Base-by-base conservation (phyloP, 805 yeast genomes). In the Kockiozyma suomiensis region DNA sequence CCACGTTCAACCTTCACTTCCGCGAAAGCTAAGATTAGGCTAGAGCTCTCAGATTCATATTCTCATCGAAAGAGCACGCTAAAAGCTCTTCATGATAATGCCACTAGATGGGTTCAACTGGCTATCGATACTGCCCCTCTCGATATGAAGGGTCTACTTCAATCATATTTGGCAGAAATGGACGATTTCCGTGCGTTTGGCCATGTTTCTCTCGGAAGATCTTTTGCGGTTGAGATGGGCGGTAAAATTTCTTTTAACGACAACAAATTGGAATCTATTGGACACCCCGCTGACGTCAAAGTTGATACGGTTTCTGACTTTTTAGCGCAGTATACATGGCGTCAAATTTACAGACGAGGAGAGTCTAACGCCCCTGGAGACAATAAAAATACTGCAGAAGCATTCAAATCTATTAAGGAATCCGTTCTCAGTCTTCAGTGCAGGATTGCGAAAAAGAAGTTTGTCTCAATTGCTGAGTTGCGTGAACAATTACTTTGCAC, bases 201-300 rank as follows among this genome's bases (percentile, higher is more conserved):
- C 72, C 67, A 76, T 68, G 81, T 88, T 43, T 86, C 88, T 58
- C 85, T 81, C 69, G 98, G 98, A 56, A 86, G 91, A 50, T 86
- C 96, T 0, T 89, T 93, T 78, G 98, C 99, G 0, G 76, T 92
- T 59, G 94, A 89, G 66, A 82, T 90, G 85, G 96, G 96, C 1
- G 90, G 94, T 3, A 72, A 82, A 3, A 81, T 90, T 12, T 75
- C 85, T n/a, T 79, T 85, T 19, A 79, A 79, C 30, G 96, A 90
- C 68, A 76, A 85, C 46, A 94, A 88, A 68, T 72, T 86, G 30
- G 79, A 83, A 1, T 80, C 81, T 45, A 76, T 85, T 42, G 61
- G 64, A 52, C 65, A 68, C 12, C 59, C 69, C 21, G 72, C 75
- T 10, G 74, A 70, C 37, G 72, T 72, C 62, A 76, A 75, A 37